Conservation (phyloP, 2,329 filamentous ascomycete genomes). For the Periglandula ipomoeae region DNA sequence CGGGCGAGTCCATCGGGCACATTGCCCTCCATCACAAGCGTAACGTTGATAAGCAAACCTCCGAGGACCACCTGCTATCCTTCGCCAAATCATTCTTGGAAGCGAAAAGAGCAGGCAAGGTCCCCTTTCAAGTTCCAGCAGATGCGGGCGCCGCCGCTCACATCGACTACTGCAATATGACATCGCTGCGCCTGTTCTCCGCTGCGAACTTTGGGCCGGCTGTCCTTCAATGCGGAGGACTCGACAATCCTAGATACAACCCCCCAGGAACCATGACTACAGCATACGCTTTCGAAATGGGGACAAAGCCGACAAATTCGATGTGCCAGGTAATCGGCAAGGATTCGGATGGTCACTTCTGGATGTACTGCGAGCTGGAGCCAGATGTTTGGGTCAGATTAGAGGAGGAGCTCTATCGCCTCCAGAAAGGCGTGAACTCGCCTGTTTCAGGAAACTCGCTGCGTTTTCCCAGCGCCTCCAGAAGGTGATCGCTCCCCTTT, state of each 20-base stretch:
- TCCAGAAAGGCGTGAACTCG: conserved; percentile 8
- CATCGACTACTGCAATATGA: conserved; percentile 6
- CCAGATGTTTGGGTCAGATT: conserved; percentile 7
- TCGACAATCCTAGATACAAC: conserved; percentile 4
- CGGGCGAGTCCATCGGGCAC: not conserved
- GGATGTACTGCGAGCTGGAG: conserved; percentile 10
- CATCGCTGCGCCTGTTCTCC: conserved; percentile 4
- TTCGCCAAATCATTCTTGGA: not conserved
- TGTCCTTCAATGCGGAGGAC: conserved; percentile 1
- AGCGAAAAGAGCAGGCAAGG: not conserved
- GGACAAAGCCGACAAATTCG: not conserved
- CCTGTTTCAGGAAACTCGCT: conserved; percentile 5
- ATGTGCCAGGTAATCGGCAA: conserved; percentile 7
- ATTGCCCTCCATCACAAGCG: conserved; percentile 7
- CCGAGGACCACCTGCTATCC: conserved; percentile 3
- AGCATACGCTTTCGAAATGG: conserved; percentile 2
- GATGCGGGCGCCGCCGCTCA: not conserved
- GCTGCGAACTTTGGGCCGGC: conserved; percentile 7
- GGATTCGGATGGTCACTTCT: conserved; percentile 6
- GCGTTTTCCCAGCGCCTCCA: not conserved
- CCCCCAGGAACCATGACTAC: conserved; percentile 6
- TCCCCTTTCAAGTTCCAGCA: not conserved
- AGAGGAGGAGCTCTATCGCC: conserved; percentile 8
- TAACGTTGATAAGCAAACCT: conserved; percentile 3
- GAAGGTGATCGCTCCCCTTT: too few relatives aligned